Conservation (phyloP, 768 basidiomycete species). For the Amanita rubescens region DNA sequence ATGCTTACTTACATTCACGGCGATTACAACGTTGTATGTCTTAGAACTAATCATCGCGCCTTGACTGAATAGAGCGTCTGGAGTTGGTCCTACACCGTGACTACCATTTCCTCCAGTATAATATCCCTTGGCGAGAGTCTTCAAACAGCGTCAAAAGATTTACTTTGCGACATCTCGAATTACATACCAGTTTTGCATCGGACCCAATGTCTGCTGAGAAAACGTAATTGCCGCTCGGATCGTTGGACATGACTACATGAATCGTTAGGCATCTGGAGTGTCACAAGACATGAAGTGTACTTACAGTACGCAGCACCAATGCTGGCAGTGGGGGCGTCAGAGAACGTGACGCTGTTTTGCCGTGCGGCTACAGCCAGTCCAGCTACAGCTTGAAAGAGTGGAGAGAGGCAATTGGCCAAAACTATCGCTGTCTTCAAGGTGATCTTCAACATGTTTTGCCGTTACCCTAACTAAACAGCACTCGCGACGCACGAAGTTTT, state of each 20-base stretch:
- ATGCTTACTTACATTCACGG: conserved; percentile 26
- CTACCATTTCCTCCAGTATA: conserved; percentile 28
- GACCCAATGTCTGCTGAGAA: background rate
- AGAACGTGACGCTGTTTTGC: background rate
- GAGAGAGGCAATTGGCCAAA: background rate
- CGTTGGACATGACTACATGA: background rate
- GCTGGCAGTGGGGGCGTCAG: background rate
- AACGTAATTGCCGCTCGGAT: background rate
- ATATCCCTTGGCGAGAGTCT: conserved; percentile 22
- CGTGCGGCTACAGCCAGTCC: background rate
- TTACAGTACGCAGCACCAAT: background rate
- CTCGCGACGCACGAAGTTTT: no score
- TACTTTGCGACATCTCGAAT: background rate
- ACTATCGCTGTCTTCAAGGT: background rate
- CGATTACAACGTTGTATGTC: conserved; percentile 21
- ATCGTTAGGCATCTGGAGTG: background rate
- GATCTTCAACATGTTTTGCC: background rate
- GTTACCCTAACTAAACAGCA: no score
- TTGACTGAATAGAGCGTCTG: conserved; percentile 36
- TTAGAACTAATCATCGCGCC: conserved; percentile 31
- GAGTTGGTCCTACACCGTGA: conserved; percentile 26
- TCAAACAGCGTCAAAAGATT: background rate
- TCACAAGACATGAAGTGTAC: background rate
- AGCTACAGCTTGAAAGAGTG: background rate
- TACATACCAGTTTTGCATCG: background rate